Percentiles rank a stretch among this genome's conserved stretches.
Evolutionary conservation across 2,329 filamentous ascomycete species (phyloP).

Genomic region (Daldinia eschscholtzii): DNA sequence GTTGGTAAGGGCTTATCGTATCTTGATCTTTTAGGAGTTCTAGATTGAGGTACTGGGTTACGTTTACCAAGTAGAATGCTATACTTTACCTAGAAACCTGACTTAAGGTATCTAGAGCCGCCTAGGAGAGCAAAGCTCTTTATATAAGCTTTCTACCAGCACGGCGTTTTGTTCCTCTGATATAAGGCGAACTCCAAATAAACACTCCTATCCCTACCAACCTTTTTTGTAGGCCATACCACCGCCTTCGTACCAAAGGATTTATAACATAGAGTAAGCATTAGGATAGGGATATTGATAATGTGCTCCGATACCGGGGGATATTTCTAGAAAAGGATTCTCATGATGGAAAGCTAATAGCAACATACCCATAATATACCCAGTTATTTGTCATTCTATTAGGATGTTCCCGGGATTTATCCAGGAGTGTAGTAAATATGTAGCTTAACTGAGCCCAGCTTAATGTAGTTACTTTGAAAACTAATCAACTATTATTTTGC

Average conservation of each 20-base stretch:
- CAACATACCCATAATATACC: neutral
- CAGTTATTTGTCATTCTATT: neutral
- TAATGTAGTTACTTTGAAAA: too few relatives aligned
- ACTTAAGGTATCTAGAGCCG: too few relatives aligned
- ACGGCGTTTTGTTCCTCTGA: neutral
- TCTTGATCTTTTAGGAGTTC: too few relatives aligned
- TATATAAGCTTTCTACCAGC: neutral
- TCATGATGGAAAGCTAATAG: neutral
- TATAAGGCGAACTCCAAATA: neutral
- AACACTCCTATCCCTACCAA: neutral
- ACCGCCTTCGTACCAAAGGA: neutral
- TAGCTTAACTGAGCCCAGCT: too few relatives aligned
- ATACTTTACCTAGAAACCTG: too few relatives aligned
- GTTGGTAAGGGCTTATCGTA: too few relatives aligned
- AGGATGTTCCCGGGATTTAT: too few relatives aligned
- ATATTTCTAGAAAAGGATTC: neutral
- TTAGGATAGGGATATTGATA: neutral
- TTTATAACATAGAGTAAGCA: neutral
- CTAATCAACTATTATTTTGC: too few relatives aligned
- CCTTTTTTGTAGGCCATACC: neutral
- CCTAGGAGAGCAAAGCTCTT: too few relatives aligned
- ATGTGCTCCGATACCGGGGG: constrained; percentile 1
- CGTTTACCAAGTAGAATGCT: too few relatives aligned
- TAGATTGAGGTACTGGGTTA: too few relatives aligned
- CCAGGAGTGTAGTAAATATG: too few relatives aligned